These are phyloP conservation scores for Pseudofabraea citricarpa DNA, from an alignment of 2,329 filamentous ascomycete species.

Conservation along the genomic window DNA sequence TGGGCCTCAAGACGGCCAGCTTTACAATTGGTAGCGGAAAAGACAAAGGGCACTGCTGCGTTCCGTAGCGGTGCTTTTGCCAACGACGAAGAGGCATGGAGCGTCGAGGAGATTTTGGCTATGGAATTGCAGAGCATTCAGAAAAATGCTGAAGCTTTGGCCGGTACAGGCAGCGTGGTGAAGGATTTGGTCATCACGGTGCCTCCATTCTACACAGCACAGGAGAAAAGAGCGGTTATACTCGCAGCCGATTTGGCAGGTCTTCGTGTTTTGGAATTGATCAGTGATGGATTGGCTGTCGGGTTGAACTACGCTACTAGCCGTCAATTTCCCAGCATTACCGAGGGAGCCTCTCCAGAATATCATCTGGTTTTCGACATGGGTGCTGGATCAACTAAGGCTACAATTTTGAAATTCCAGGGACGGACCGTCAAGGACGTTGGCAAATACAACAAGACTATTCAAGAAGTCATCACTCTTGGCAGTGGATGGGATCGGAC, in stretches of 20 bases:
- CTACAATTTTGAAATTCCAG: slow-evolving; percentile 86
- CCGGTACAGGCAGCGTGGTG: slow-evolving; percentile 69
- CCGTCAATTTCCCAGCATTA: slow-evolving; percentile 80
- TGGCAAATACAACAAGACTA: slow-evolving; percentile 90
- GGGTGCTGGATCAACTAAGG: slow-evolving; percentile 91
- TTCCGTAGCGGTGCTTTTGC: slow-evolving; percentile 72
- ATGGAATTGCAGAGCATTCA: slow-evolving; percentile 95
- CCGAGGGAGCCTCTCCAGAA: slow-evolving; percentile 80
- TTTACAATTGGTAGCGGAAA: slow-evolving; percentile 59
- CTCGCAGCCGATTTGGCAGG: slow-evolving; percentile 84
- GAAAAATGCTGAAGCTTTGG: slow-evolving; percentile 79
- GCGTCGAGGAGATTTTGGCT: slow-evolving; percentile 88
- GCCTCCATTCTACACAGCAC: slow-evolving; percentile 82
- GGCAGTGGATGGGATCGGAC: slow-evolving; percentile 85
- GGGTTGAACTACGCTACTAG: slow-evolving; percentile 93
- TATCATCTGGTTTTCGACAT: slow-evolving; percentile 95
- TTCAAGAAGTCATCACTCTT: slow-evolving; percentile 89
- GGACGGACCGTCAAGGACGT: slow-evolving; percentile 84
- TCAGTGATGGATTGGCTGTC: slow-evolving; percentile 88
- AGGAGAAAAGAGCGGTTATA: slow-evolving; percentile 84
- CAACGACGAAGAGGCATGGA: slow-evolving; percentile 59
- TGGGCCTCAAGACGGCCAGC: slow-evolving; percentile 77
- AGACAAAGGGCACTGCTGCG: slow-evolving; percentile 64
- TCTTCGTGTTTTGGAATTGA: slow-evolving; percentile 75
- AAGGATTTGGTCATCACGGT: slow-evolving; percentile 84